Conservation (phyloP, 768 basidiomycete genomes). For the Agrocybe pediades region DNA sequence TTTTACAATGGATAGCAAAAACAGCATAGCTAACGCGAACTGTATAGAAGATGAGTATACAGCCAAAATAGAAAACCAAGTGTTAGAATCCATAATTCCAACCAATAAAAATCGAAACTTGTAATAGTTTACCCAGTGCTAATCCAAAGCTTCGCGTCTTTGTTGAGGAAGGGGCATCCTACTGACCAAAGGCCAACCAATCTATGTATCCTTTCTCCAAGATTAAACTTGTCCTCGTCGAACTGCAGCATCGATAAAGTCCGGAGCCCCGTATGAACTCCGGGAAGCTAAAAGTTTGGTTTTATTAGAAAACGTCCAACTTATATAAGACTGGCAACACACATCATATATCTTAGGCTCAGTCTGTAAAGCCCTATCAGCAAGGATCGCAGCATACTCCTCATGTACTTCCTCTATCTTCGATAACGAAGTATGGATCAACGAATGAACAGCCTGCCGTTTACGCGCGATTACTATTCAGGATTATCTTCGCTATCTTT, state of each 20-base stretch:
- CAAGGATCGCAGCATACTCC: conserved; percentile 15
- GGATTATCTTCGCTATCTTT: not conserved
- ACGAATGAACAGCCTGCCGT: conserved; percentile 18
- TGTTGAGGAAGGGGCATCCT: conserved; percentile 19
- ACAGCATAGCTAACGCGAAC: not conserved
- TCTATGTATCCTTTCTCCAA: conserved; percentile 17
- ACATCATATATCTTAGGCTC: conserved; percentile 17
- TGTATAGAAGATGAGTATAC: too few relatives aligned
- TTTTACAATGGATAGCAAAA: too few relatives aligned
- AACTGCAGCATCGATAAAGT: conserved; percentile 18
- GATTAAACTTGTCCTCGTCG: conserved; percentile 22
- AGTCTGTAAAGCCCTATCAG: conserved; percentile 3
- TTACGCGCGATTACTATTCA: not conserved
- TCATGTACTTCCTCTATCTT: conserved; percentile 23
- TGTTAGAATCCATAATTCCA: not conserved
- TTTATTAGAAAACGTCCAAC: not conserved
- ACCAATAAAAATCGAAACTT: too few relatives aligned
- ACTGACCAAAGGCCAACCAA: conserved; percentile 19
- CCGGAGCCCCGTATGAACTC: conserved; percentile 20
- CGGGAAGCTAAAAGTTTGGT: conserved; percentile 26
- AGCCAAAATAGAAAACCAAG: not conserved
- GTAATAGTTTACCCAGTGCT: not conserved
- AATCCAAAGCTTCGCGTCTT: not conserved
- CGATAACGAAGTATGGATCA: conserved; percentile 20
- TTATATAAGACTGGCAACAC: not conserved